Evolutionary conservation across 768 basidiomycete species (phyloP).

Genomic region (Trametes gibbosa): DNA sequence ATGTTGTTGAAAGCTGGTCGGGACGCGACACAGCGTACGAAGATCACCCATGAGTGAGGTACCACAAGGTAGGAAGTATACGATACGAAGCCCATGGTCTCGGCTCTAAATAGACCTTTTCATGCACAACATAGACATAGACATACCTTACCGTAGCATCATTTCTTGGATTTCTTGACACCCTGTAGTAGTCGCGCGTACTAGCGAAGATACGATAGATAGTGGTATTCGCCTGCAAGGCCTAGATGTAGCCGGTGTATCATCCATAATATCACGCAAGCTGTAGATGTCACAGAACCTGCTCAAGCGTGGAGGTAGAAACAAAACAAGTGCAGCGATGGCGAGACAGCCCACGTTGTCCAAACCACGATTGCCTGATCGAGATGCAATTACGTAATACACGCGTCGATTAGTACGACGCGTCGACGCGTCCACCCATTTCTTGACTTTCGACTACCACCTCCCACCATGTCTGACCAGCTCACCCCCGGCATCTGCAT

Average conservation of each 20-base stretch:
- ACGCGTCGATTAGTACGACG: conserved; percentile 22
- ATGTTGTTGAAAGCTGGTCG: conserved; percentile 84
- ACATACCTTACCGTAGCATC: background rate
- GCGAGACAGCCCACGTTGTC: too few species aligned
- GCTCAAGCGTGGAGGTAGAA: too few species aligned
- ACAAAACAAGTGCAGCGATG: too few species aligned
- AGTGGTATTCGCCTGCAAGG: background rate
- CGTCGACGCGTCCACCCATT: conserved; percentile 18
- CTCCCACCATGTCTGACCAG: conserved; percentile 31
- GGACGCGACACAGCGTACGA: conserved; percentile 76
- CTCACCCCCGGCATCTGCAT: conserved; percentile 59
- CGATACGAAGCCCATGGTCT: background rate
- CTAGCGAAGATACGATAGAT: background rate
- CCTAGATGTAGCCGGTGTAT: too few species aligned
- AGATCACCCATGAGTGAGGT: conserved; percentile 43
- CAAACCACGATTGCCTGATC: background rate
- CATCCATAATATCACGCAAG: too few species aligned
- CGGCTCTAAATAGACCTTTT: background rate
- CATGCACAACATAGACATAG: background rate
- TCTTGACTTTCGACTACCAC: conserved; percentile 30
- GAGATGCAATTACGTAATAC: conserved; percentile 13
- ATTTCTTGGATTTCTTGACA: background rate
- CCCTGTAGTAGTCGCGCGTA: background rate
- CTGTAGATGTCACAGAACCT: too few species aligned
- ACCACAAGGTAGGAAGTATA: background rate